Percentiles rank a stretch among this genome's conserved stretches.
These are phyloP conservation scores for Psilocybe cubensis DNA, from an alignment of 768 basidiomycete species.

Conservation along the genomic window DNA sequence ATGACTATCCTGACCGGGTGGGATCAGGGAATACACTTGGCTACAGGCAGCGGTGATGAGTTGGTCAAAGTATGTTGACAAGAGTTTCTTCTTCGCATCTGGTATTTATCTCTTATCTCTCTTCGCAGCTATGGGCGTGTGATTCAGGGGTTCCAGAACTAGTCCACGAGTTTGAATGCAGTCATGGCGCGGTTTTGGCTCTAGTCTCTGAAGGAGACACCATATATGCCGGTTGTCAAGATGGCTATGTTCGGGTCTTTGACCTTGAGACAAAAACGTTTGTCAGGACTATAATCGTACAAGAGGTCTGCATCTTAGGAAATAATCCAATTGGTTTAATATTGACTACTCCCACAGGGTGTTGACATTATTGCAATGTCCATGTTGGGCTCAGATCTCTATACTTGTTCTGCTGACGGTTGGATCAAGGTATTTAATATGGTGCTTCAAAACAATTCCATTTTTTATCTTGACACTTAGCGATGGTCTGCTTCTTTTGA, in stretches of 20 bases:
- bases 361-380: slow-evolving; percentile 85
- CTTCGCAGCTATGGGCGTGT: slow-evolving; percentile 68
- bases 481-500: slow-evolving; percentile 87
- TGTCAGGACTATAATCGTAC: slow-evolving; percentile 84
- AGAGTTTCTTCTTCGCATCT: not conserved
- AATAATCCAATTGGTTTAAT: not conserved
- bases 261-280: slow-evolving; percentile 90
- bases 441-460: slow-evolving; percentile 1
- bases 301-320: slow-evolving; percentile 55
- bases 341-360: slow-evolving; percentile 41
- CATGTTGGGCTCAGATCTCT: slow-evolving; percentile 64
- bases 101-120: not conserved
- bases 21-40: slow-evolving; percentile 47
- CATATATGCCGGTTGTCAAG: slow-evolving; percentile 92
- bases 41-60: slow-evolving; percentile 92
- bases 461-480: slow-evolving; percentile 34
- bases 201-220: slow-evolving; percentile 76
- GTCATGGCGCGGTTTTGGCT: slow-evolving; percentile 82
- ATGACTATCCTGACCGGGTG: slow-evolving; percentile 48
- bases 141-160: slow-evolving; percentile 44
- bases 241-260: slow-evolving; percentile 89
- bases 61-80: slow-evolving; percentile 69
- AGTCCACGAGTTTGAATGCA: slow-evolving; percentile 70
- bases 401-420: slow-evolving; percentile 70
- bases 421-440: slow-evolving; percentile 60